phyloP scores from a whole-genome alignment of 2,329 filamentous ascomycete genomes.

The Epicoccum nigrum region DNA sequence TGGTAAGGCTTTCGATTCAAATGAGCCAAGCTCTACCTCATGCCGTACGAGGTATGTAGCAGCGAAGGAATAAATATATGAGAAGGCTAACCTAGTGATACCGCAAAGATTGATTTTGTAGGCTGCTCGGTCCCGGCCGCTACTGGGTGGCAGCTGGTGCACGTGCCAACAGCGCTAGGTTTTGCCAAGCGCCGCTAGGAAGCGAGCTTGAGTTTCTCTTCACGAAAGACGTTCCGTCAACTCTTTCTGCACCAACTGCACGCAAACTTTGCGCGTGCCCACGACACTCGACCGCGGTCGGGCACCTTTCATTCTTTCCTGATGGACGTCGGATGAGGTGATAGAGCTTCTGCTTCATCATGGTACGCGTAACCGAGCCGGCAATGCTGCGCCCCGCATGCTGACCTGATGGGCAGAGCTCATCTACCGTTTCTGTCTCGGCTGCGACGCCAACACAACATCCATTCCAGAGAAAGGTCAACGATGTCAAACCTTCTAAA shows the following conservation, averaged over 20 bases:
- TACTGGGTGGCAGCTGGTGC: slow-evolving; percentile 14
- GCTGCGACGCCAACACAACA: slow-evolving; percentile 73
- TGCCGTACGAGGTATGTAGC: slow-evolving; percentile 12
- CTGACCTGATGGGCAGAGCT: slow-evolving; percentile 53
- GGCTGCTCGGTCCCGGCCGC: slow-evolving; percentile 23
- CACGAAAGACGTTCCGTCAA: slow-evolving; percentile 28
- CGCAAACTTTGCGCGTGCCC: slow-evolving; percentile 39
- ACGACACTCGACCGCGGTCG: slow-evolving; percentile 43
- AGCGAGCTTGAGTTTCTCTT: slow-evolving; percentile 35
- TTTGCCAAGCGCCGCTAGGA: slow-evolving; percentile 32
- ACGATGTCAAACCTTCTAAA: slow-evolving; percentile 85
- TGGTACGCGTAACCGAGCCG: slow-evolving; percentile 35
- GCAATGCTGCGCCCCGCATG: slow-evolving; percentile 12
- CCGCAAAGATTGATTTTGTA: slow-evolving; percentile 23
- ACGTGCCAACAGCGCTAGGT: slow-evolving; percentile 10
- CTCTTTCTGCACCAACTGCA: slow-evolving; percentile 30
- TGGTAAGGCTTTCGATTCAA: background rate
- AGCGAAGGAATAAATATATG: slow-evolving; percentile 20
- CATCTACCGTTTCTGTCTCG: slow-evolving; percentile 74
- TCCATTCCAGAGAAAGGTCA: slow-evolving; percentile 79
- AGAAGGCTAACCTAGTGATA: slow-evolving; percentile 22
- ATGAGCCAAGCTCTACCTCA: slow-evolving; percentile 7
- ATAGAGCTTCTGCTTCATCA: slow-evolving; percentile 39
- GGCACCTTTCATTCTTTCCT: slow-evolving; percentile 34
- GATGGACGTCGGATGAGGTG: slow-evolving; percentile 47